Evolutionary conservation across 305 asterid species (phyloP).

Genomic region (Caryopteris hybrid): DNA sequence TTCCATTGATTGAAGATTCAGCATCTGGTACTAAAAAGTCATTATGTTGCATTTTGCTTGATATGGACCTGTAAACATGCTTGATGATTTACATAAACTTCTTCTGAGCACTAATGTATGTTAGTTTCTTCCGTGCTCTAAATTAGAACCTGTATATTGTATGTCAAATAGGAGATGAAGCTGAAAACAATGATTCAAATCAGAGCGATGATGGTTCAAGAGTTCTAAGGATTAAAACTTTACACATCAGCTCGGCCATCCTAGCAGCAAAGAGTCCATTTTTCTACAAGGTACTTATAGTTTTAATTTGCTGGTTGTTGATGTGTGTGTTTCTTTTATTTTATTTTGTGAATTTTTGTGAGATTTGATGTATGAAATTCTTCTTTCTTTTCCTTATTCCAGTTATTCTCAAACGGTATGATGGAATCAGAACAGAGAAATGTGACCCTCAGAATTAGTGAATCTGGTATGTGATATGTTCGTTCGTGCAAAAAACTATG

Average conservation of each 20-base stretch:
- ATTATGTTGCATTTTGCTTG: background rate
- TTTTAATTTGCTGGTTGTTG: background rate
- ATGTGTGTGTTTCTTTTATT: background rate
- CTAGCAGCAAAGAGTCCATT: slow-evolving; percentile 90
- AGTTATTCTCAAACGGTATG: slow-evolving; percentile 95
- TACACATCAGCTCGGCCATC: slow-evolving; percentile 85
- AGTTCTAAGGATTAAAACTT: slow-evolving; percentile 53
- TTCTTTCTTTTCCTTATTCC: slow-evolving; percentile 13
- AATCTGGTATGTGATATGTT: slow-evolving; percentile 59
- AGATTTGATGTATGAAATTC: slow-evolving; percentile 2
- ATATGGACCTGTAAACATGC: background rate
- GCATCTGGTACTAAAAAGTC: slow-evolving; percentile 46
- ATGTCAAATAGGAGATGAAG: slow-evolving; percentile 48
- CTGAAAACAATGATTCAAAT: slow-evolving; percentile 52
- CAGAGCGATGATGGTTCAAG: slow-evolving; percentile 46
- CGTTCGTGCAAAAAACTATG: background rate
- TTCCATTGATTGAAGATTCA: slow-evolving; percentile 63
- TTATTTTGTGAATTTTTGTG: background rate
- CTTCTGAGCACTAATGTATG: background rate
- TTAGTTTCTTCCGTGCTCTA: background rate
- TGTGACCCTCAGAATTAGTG: slow-evolving; percentile 69
- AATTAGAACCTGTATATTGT: background rate
- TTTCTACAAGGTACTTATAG: slow-evolving; percentile 65
- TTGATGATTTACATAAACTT: background rate
- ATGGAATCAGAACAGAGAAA: slow-evolving; percentile 92